Evolutionary conservation across 305 asterid genomes (phyloP), one percentile per base, ranked within the genome.

Genomic region (Ajuga reptans): DNA sequence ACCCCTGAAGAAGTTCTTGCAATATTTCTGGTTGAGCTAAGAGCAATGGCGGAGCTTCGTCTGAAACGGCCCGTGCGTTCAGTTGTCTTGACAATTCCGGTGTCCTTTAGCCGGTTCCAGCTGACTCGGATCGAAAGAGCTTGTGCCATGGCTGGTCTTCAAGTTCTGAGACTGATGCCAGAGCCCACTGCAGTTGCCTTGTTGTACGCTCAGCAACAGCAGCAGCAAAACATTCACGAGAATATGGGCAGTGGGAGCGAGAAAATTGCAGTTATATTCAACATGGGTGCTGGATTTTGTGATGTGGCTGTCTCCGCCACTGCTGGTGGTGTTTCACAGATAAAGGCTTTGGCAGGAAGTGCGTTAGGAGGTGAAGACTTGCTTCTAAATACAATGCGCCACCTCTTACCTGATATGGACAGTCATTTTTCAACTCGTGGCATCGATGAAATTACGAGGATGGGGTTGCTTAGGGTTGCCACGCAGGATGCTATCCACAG

Each of bases 71-170:
- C 83, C 0, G 89, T 89, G 0, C 79, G 84, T 16, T 76, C 74
- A 2, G 96, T 74, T 50, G 96, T 92, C 53, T 18, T 89, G 69
- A 84, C 95, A 9, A 58, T 86, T 60, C 96, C 98, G 0, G 97
- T 88, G 9, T 82, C 96, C 0, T 92, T 89, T 75, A 89, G 90
- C 66, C 86, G 98, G 29, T 89, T 92, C 75, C 98, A 89, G 49
- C 61, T 86, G 39, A 88, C 91, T 14, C 81, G 98, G 15, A 33
- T 92, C 10, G 95, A 86, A 34, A 80, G 96, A 43, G 92, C 95
- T 0, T 92, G 98, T 70, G 97, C 97, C 47, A 89, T 89, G 96
- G 98, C 96, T 8, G 96, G 96, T 17, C 95, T 92, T 66, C 95
- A 82, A 39, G 95, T 89, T 39, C 85, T 89, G 56, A 81, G 98